These are phyloP conservation scores for Fusarium sp. DNA, from an alignment of 2,329 filamentous ascomycete species.

Conservation along the genomic window DNA sequence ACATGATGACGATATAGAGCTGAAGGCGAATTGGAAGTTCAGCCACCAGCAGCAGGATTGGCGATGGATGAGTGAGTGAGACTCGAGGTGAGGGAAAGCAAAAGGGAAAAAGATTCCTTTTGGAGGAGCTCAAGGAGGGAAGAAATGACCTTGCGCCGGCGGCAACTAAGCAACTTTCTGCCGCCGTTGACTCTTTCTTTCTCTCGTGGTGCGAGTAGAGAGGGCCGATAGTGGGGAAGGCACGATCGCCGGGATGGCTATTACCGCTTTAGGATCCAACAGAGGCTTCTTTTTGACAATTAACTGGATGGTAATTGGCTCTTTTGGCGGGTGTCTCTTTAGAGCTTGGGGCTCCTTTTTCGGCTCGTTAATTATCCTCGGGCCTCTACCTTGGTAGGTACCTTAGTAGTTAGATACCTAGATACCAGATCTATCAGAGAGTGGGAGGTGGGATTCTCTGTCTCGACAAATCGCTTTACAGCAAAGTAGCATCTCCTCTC, in stretches of 20 bases:
- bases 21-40: slow-evolving; percentile 10
- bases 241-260: slow-evolving; percentile 14
- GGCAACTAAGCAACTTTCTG: slow-evolving; percentile 34
- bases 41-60: slow-evolving; percentile 39
- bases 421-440: not conserved
- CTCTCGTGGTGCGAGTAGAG: slow-evolving; percentile 14
- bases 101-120: not conserved
- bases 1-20: slow-evolving; percentile 41
- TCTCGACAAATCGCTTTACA: not conserved
- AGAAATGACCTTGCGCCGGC: slow-evolving; percentile 13
- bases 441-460: not conserved
- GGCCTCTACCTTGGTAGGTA: not conserved
- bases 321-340: slow-evolving; percentile 11
- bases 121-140: slow-evolving; percentile 6
- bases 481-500: not conserved
- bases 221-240: slow-evolving; percentile 17
- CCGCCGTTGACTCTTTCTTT: slow-evolving; percentile 18
- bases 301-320: slow-evolving; percentile 37
- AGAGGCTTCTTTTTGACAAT: slow-evolving; percentile 34
- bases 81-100: not conserved
- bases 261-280: slow-evolving; percentile 4
- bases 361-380: not conserved
- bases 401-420: not conserved
- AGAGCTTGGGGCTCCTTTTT: slow-evolving; percentile 1
- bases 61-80: not conserved